Percentiles rank a stretch among this genome's conserved stretches.
These are phyloP conservation scores for Tilletia indica DNA, from an alignment of 1,284 basidiomycete species.

Conservation along the genomic window DNA sequence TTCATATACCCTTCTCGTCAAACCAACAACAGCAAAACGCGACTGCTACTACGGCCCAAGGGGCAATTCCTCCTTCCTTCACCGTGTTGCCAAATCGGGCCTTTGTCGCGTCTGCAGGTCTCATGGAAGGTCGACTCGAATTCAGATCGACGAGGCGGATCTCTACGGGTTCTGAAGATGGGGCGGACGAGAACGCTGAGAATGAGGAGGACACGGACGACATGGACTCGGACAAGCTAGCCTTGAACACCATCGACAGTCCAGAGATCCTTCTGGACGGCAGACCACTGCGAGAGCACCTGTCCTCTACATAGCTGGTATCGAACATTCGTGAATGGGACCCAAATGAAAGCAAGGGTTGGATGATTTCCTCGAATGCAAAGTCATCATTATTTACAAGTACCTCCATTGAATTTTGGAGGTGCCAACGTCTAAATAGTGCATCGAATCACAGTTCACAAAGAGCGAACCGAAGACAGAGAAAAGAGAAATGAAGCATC, in stretches of 20 bases:
- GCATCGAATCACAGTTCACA: no score
- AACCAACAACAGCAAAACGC: no score
- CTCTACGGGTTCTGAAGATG: background rate
- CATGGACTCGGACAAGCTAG: background rate
- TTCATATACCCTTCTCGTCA: background rate
- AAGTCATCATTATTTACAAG: no score
- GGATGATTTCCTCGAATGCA: no score
- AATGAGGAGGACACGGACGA: background rate
- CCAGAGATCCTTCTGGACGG: background rate
- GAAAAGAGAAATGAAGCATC: no score
- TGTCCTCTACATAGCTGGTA: no score
- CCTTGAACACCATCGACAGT: background rate
- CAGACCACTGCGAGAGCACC: background rate
- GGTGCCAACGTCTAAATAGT: no score
- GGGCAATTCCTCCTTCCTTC: background rate
- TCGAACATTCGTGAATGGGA: no score
- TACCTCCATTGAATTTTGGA: no score
- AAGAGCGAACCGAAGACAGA: no score
- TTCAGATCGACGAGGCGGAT: background rate
- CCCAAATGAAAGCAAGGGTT: no score
- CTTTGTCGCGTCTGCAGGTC: background rate
- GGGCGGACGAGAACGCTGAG: background rate
- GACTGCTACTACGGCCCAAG: no score
- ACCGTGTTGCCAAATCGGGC: conserved; percentile 3
- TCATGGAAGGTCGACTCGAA: conserved; percentile 1